Evolutionary conservation across 257 asterid genomes (phyloP).

Genomic region (Solanum acaule): DNA sequence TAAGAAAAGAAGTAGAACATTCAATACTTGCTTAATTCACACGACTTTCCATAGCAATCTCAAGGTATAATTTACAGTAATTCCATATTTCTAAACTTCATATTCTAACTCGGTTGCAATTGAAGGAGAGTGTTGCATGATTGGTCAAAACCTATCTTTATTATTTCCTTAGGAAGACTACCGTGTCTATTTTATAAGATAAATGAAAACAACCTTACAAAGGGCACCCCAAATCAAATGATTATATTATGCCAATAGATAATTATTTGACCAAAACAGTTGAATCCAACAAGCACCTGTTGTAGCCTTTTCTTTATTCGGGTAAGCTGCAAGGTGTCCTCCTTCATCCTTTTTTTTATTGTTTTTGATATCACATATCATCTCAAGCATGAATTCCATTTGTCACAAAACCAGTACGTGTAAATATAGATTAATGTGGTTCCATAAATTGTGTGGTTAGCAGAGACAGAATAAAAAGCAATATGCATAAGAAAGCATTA

Average conservation of each 20-base stretch:
- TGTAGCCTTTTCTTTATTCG: constrained; percentile 86
- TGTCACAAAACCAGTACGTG: constrained; percentile 19
- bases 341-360: constrained; percentile 61
- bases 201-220: neutral
- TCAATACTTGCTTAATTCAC: neutral
- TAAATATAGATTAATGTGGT: neutral
- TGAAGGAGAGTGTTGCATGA: neutral
- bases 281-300: constrained; percentile 36
- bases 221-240: neutral
- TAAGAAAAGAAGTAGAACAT: neutral
- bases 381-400: constrained; percentile 94
- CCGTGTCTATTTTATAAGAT: neutral
- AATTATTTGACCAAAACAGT: neutral
- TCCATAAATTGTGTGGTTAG: neutral
- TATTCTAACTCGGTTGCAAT: neutral
- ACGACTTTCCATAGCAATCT: neutral
- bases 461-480: neutral
- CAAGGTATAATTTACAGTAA: neutral
- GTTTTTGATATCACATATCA: constrained; percentile 89
- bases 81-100: neutral
- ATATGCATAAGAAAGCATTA: neutral
- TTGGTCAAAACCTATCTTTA: neutral
- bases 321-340: constrained; percentile 62
- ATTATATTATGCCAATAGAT: neutral
- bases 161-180: neutral